Evolutionary conservation across 495 filamentous ascomycete genomes (phyloP).

Genomic region (Hyphodiscus hymeniophilus): DNA sequence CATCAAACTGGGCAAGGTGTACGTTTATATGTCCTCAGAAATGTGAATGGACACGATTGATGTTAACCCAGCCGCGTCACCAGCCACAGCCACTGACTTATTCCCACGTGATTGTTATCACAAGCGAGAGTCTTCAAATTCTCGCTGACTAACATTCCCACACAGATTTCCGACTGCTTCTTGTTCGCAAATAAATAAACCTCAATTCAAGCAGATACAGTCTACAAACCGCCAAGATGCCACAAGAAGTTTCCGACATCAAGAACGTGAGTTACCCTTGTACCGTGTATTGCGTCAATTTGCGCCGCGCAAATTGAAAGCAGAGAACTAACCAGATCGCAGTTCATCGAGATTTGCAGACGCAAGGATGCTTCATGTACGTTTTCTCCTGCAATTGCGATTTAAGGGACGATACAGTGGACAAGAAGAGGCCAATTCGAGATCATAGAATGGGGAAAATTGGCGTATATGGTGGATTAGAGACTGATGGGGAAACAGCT

Average conservation of each 20-base stretch:
- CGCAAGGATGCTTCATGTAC: constrained; percentile 86
- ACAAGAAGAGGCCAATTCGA: constrained; percentile 4
- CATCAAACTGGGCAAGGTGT: background rate
- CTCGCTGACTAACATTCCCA: constrained; percentile 21
- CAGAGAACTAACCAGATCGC: constrained; percentile 15
- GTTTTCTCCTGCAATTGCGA: constrained; percentile 8
- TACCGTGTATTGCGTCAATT: background rate
- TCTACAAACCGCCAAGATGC: constrained; percentile 60
- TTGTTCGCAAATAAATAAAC: constrained; percentile 4
- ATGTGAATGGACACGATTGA: no score
- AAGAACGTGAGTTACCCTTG: constrained; percentile 51
- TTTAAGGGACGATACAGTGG: background rate
- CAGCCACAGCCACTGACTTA: constrained; percentile 12
- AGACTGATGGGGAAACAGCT: constrained; percentile 50
- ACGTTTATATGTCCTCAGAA: background rate
- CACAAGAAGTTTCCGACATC: constrained; percentile 96
- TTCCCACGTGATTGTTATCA: constrained; percentile 2
- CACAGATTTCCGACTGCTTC: constrained; percentile 13
- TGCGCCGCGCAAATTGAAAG: background rate
- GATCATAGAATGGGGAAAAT: constrained; percentile 8
- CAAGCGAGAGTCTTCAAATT: constrained; percentile 3
- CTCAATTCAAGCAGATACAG: constrained; percentile 12
- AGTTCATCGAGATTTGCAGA: constrained; percentile 99
- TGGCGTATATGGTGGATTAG: no score
- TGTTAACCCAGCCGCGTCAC: constrained; percentile 11